A percentile compares a stretch with the other conserved stretches of the same genome.
Conservation (phyloP, 2,329 filamentous ascomycete genomes). For the Orbilia oligospora region DNA sequence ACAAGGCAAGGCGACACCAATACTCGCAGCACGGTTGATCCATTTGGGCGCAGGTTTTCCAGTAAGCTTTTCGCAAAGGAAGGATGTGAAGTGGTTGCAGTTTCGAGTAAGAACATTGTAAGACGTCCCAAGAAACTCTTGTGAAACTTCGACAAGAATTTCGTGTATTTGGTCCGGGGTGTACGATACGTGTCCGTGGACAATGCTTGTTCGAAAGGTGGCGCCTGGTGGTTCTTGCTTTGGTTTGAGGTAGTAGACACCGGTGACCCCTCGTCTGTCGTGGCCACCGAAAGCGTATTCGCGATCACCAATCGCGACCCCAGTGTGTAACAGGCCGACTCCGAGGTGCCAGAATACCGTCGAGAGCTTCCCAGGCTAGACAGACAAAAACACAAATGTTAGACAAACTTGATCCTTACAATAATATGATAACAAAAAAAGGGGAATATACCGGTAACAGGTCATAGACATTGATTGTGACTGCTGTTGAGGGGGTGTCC, state of each 20-base stretch:
- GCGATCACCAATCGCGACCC: slow-evolving; percentile 82
- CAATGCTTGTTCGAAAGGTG: slow-evolving; percentile 80
- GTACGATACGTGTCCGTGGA: slow-evolving; percentile 83
- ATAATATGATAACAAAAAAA: slow-evolving; percentile 21
- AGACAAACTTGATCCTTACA: slow-evolving; percentile 4
- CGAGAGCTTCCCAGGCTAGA: slow-evolving; percentile 80
- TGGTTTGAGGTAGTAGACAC: slow-evolving; percentile 86
- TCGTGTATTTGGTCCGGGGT: slow-evolving; percentile 78
- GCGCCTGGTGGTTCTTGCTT: slow-evolving; percentile 81
- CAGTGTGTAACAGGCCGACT: slow-evolving; percentile 83
- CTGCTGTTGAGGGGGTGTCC: slow-evolving; percentile 80
- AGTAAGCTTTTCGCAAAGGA: slow-evolving; percentile 81
- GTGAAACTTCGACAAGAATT: slow-evolving; percentile 78
- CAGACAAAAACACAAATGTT: slow-evolving; percentile 33
- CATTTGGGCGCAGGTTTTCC: slow-evolving; percentile 79
- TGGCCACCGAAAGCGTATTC: slow-evolving; percentile 92
- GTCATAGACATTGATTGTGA: slow-evolving; percentile 84
- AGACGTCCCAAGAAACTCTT: slow-evolving; percentile 79
- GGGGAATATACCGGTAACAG: slow-evolving; percentile 75
- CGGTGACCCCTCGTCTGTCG: slow-evolving; percentile 77
- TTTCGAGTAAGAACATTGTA: slow-evolving; percentile 88
- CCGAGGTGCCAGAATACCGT: slow-evolving; percentile 83
- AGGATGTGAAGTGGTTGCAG: slow-evolving; percentile 89
- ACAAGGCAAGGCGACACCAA: slow-evolving; percentile 84
- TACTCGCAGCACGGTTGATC: slow-evolving; percentile 86